Base-by-base conservation (phyloP, 208 protist species). In the Acanthamoeba castellanii region DNA sequence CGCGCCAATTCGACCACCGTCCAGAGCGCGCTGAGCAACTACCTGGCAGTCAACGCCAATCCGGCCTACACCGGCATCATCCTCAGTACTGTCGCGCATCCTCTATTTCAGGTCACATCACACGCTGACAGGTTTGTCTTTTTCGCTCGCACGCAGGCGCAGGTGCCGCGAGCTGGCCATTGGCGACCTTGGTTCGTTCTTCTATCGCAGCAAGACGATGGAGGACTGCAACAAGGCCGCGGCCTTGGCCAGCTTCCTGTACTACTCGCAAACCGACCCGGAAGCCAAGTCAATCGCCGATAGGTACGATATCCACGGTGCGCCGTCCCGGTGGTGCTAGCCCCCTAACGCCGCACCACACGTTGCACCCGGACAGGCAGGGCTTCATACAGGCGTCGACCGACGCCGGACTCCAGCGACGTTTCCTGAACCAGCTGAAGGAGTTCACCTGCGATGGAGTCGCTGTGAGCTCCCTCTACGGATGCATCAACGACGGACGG, bases 361-460 rank as follows among this genome's bases (percentile, higher is more conserved):
- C 37, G 37, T 42, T 42, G 37, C 37, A 4, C 3, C 37, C 37
- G 37, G 37, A 57, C 47, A 50, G 76, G 42, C 34, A 59, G 47
- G 76, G 45, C 3, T 85, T 59, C n/a, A 34, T 85, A 0, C 27
- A 22, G 32, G 27, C 76, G 5, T 25, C 76, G 27, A 13, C 42
- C 18, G 3, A 59, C 22, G 42, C 34, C n/a, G 42, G 8, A 1
- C 34, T 85, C 45, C 32, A 57, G 34, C 11, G 45, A 0, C 11
- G n/a, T 14, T 85, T 85, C 42, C 16, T 85, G 2, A 85, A 85
- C 8, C 47, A 59, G 45, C 76, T 85, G 22, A 85, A 85, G 59
- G 25, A 64, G 22, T 92, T 92, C 85, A 92, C 85, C 4, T 92
- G 85, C 3, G 25, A 70, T 32, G 85, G 57, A 0, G n/a, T 52